These are phyloP conservation scores for Blepharisma japonicum DNA, from an alignment of 73 alveolate genomes.

Conservation along the genomic window DNA sequence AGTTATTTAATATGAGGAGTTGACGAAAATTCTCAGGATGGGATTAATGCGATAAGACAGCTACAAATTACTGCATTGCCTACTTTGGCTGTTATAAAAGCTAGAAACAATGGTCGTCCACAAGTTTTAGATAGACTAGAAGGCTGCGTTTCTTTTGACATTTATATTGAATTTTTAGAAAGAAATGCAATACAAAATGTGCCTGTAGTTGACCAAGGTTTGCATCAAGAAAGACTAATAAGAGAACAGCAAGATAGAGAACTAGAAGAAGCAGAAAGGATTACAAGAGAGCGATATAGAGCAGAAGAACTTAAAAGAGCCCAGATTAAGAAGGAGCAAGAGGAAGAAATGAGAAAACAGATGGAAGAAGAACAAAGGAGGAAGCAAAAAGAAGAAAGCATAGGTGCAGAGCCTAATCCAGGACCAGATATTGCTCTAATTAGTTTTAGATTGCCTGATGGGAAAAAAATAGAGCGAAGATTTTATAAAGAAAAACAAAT, in stretches of 20 bases:
- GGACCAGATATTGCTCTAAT: conserved; percentile 17
- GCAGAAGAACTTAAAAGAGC: not conserved
- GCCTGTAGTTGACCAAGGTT: not conserved
- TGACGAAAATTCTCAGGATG: too few species aligned
- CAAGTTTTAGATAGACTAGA: not conserved
- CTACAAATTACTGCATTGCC: too few species aligned
- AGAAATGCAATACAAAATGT: not conserved
- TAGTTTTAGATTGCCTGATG: conserved; percentile 19
- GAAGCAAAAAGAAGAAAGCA: not conserved
- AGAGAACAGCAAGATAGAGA: not conserved
- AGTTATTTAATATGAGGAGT: too few species aligned
- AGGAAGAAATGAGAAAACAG: conserved; percentile 15
- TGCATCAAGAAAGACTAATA: not conserved
- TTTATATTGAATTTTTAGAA: not conserved
- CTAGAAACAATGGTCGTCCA: not conserved
- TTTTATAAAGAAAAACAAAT: conserved; percentile 15
- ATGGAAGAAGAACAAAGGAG: not conserved
- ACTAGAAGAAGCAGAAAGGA: conserved; percentile 1
- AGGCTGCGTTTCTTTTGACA: not conserved
- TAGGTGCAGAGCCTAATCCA: not conserved
- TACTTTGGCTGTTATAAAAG: not conserved
- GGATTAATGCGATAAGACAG: too few species aligned
- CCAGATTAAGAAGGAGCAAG: not conserved
- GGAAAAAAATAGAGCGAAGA: conserved; percentile 25
- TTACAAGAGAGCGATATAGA: not conserved